These are phyloP conservation scores for Suhomyces wounanorum DNA, from an alignment of 1,139 yeast genomes.

Conservation along the genomic window DNA sequence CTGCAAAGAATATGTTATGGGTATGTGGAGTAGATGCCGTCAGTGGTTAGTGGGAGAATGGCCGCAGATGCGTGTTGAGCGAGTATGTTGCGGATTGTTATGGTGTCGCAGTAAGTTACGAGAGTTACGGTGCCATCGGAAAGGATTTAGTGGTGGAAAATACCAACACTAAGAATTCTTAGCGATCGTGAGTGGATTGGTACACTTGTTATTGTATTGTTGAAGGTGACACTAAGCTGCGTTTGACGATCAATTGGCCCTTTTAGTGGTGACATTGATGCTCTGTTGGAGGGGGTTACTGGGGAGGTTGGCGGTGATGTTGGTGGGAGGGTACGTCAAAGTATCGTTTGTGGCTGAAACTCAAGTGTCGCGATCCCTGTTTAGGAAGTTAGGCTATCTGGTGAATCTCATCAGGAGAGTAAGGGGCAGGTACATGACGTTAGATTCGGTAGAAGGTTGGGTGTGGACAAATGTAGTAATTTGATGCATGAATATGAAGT, in stretches of 20 bases:
- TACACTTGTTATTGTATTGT: too few species aligned
- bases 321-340: neutral
- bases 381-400: neutral
- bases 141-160: neutral
- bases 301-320: neutral
- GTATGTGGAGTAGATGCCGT: neutral
- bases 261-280: too few species aligned
- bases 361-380: neutral
- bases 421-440: neutral
- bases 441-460: neutral
- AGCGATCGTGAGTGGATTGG: too few species aligned
- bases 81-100: too few species aligned
- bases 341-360: neutral
- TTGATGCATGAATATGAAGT: too few species aligned
- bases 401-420: neutral
- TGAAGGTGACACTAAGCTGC: too few species aligned
- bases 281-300: neutral
- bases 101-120: neutral
- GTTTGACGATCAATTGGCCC: too few species aligned
- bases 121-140: neutral
- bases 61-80: too few species aligned
- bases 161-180: neutral
- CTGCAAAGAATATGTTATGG: neutral
- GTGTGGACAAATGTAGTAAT: too few species aligned
- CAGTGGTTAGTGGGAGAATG: neutral